Evolutionary conservation across 2,329 filamentous ascomycete genomes (phyloP), one percentile per base, ranked within the genome.

Genomic region (Elsinoe australis): DNA sequence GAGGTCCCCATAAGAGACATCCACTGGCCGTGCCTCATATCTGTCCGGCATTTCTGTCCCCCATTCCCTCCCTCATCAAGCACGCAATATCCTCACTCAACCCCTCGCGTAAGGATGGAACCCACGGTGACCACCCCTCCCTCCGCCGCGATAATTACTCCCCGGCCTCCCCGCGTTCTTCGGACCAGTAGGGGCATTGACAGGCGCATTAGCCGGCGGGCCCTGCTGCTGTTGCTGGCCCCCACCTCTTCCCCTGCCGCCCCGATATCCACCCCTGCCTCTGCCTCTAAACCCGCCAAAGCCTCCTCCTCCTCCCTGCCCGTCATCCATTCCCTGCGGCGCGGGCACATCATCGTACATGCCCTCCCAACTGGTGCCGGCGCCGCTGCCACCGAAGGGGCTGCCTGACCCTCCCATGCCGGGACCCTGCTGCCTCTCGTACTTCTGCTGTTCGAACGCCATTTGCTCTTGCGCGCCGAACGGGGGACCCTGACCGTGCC

Each of bases 271-370:
- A 50, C 67, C 70, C 51, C 72, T 70, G 14, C 49, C 33, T 10
- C 45, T 32, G 21, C 51, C 35, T 31, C 48, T 33, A 19, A 28
- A 33, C 21, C 65, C 61, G 26, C 61, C 55, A 3, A 55, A 59
- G 38, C 59, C 64, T 51, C 71, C 67, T 49, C 65, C 64, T 53
- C 65, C 64, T 53, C 69, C 67, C 52, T 71, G 64, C 31, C 58
- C 65, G 50, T 67, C 65, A 44, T 39, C 42, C 45, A 52, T 50
- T 69, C 82, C 76, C 57, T 82, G 82, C 4, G 87, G 87, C 62
- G 90, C 87, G 12, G 88, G 89, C 1, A 89, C 86, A 63, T 95
- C 90, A 63, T 96, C 90, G 65, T 95, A 96, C 88, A 95, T 95
- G 60, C 90, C 90, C 65, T 96, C 90, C 88, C 89, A 95, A 32